Evolutionary conservation across 2,329 filamentous ascomycete species (phyloP), one percentile per base, ranked within the genome.

Genomic region (Emmonsia crescens): DNA sequence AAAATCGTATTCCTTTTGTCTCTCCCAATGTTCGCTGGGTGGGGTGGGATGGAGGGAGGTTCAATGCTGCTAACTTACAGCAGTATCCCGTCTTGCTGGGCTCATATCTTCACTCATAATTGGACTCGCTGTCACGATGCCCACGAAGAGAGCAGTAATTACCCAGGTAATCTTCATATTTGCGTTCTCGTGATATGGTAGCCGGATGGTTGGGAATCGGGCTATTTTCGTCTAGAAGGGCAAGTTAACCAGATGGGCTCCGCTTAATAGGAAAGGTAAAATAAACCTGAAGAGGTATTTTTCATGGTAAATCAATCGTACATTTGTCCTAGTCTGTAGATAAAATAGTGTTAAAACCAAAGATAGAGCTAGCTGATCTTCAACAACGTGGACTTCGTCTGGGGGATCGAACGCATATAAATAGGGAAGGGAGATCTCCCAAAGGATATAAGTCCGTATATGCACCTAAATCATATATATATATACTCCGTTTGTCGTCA

Each of bases 81-180:
- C 51, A 33, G 31, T 38, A 55, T n/a, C 31, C 29, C 51, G 51
- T 24, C 51, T 55, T 10, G 51, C 56, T 16, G 24, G 56, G 40
- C 56, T 48, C 57, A 21, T 59, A 27, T 33, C 21, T 21, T 40
- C 57, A 33, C 31, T 31, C 4, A 21, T 19, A 12, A 59, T 27
- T 16, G 58, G 58, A n/a, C 33, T 60, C 5, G 58, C 58, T 6
- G 38, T 21, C n/a, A 46, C 46, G 5, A 60, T 24, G 21, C 42
- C 36, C 16, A 16, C 46, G 38, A 60, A 40, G 46, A 60, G 48
- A 19, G 48, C 58, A 21, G 48, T 21, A 54, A 60, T 3, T 24
- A 31, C 51, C 51, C 31, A 60, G 46, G 36, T 54, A 36, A 44
- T 12, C 36, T 60, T 60, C 58, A 60, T 60, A 51, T 59, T 49